Base-by-base conservation (phyloP, 768 basidiomycete species). In the Lentinula edodes region DNA sequence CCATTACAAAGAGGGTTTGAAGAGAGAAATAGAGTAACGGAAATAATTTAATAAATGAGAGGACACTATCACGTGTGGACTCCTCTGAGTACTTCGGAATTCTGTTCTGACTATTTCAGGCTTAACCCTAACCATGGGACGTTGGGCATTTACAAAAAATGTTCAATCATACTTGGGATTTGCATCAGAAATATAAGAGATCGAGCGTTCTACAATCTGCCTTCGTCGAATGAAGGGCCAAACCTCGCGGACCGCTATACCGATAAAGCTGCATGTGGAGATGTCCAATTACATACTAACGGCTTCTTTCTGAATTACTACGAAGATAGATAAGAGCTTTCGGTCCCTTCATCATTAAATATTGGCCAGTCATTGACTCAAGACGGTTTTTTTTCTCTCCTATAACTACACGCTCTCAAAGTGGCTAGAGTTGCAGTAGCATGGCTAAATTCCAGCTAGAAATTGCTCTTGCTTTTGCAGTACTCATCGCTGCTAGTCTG, bases 381-480 rank as follows among this genome's bases (percentile, higher is more conserved):
- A 52, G 18, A 16, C 5, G 5, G 9, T 7, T 48, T 3, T 20
- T 20, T n/a, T 23, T 23, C 12, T n/a, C n/a, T 48, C 12, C 2
- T 48, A 20, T 48, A 48, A 9, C 10, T n/a, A 12, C 20, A 10
- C 43, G 3, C 2, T 45, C 43, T 45, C 28, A 15, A 9, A 23
- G 28, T 28, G 28, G 5, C 28, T n/a, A 35, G 32, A 36, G 20
- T 34, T 23, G 23, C 28, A 5, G 7, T 20, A 18, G 15, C 20
- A 82, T 82, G 81, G 72, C 72, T 61, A 70, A 65, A 34, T 78
- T 74, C 69, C 79, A 80, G 68, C 64, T 81, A 5, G 71, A 69
- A n/a, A 67, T 78, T 35, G 78, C 80, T 41, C 68, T 70, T 15
- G 58, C 70, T 10, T 70, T 83, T 32, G 71, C 72, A 35, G 69